A percentile compares a stretch with the other conserved stretches of the same genome.
phyloP scores from a whole-genome alignment of 352 stramenopile genomes.

The Globisporangium middletonii region DNA sequence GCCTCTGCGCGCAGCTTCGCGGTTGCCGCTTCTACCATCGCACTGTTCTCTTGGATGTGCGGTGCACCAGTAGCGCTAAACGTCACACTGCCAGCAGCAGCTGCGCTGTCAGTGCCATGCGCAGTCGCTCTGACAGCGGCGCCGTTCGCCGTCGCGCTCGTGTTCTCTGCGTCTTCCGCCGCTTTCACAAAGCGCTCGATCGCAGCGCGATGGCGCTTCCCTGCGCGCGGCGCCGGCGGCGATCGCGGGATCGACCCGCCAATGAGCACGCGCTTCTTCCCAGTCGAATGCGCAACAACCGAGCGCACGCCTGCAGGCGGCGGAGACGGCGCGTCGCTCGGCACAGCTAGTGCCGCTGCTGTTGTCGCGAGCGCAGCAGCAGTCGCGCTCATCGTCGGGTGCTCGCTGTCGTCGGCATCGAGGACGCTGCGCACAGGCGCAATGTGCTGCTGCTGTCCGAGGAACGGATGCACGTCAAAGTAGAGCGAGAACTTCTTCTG shows the following conservation, averaged over 20 bases:
- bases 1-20: slow-evolving; percentile 14
- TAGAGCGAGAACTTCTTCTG: slow-evolving; percentile 17
- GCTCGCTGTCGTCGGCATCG: background rate
- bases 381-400: background rate
- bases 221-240: background rate
- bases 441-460: slow-evolving; percentile 1
- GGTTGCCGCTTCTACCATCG: slow-evolving; percentile 11
- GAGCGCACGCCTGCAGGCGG: slow-evolving; percentile 10
- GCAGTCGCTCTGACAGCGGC: background rate
- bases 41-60: slow-evolving; percentile 10
- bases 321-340: background rate
- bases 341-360: background rate
- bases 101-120: background rate
- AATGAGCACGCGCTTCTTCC: slow-evolving; percentile 12
- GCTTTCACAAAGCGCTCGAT: slow-evolving; percentile 11
- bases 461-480: slow-evolving; percentile 16
- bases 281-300: background rate
- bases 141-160: background rate
- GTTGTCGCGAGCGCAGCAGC: background rate
- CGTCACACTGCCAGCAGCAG: background rate
- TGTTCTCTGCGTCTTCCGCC: slow-evolving; percentile 5
- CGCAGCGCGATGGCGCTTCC: slow-evolving; percentile 12
- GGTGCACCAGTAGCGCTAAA: background rate
- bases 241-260: slow-evolving; percentile 3
- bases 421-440: background rate